These are phyloP conservation scores for Fusarium poae DNA, from an alignment of 2,329 filamentous ascomycete species.

Conservation along the genomic window DNA sequence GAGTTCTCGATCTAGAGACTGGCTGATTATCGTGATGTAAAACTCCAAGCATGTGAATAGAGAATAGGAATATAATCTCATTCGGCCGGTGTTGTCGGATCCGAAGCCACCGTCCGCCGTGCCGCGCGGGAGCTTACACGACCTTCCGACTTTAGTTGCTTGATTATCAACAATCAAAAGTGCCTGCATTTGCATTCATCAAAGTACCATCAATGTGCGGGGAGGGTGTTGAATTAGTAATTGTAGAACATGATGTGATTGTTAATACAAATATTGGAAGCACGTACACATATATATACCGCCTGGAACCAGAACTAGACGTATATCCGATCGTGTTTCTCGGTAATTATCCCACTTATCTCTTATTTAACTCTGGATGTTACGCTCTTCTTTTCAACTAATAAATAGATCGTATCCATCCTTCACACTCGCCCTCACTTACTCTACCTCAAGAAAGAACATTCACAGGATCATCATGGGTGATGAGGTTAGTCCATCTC, in stretches of 20 bases:
- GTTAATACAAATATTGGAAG: not conserved
- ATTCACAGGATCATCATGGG: not conserved
- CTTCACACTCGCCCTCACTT: not conserved
- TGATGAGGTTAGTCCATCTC: not conserved
- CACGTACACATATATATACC: not conserved
- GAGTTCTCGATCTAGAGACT: too few species aligned
- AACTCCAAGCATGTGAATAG: too few species aligned
- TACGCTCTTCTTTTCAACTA: too few species aligned
- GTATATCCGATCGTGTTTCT: not conserved
- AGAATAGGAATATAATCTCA: not conserved
- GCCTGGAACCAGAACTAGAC: fast-evolving
- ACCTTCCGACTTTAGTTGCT: not conserved
- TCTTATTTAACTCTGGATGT: not conserved
- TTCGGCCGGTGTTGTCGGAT: not conserved
- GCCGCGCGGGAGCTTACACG: constrained; percentile 11
- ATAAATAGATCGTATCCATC: fast-evolving
- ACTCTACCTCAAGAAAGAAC: fast-evolving
- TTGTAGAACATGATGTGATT: not conserved
- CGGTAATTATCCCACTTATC: not conserved
- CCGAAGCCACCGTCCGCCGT: not conserved
- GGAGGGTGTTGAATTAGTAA: not conserved
- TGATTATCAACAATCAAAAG: constrained; percentile 23
- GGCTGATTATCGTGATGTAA: too few species aligned
- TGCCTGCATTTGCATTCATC: not conserved
- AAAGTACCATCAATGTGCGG: not conserved